Evolutionary conservation across 2,329 filamentous ascomycete genomes (phyloP).

Genomic region (Lojkania enalia): DNA sequence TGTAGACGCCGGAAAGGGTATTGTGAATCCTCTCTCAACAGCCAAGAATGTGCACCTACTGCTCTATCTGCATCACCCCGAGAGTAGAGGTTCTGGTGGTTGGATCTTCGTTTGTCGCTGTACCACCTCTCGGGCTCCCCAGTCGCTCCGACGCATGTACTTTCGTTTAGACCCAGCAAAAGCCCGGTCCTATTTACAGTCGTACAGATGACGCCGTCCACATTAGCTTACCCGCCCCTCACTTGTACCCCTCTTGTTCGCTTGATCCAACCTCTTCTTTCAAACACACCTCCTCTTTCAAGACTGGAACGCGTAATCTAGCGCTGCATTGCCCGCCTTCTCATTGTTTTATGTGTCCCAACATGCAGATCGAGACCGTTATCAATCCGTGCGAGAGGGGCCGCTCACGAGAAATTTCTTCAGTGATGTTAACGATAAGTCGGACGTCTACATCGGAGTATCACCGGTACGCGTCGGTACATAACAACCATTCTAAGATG

Average conservation of each 20-base stretch:
- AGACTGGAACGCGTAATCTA: slow-evolving; percentile 17
- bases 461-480: too few relatives aligned
- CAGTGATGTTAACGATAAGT: too few relatives aligned
- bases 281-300: slow-evolving; percentile 5
- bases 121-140: slow-evolving; percentile 3
- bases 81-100: background rate
- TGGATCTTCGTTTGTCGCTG: background rate
- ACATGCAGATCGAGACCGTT: too few relatives aligned
- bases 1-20: background rate
- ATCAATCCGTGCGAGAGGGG: too few relatives aligned
- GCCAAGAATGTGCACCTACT: background rate
- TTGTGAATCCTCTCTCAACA: too few relatives aligned
- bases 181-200: slow-evolving; percentile 11
- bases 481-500: too few relatives aligned
- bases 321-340: too few relatives aligned
- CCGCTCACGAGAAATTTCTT: too few relatives aligned
- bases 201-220: slow-evolving; percentile 14
- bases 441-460: too few relatives aligned
- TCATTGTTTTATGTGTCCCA: too few relatives aligned
- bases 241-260: slow-evolving; percentile 3
- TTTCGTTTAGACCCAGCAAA: slow-evolving; percentile 1
- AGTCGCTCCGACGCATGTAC: slow-evolving; percentile 5
- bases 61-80: background rate
- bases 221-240: slow-evolving; percentile 15
- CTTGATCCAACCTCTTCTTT: slow-evolving; percentile 9